Percentiles rank a stretch among this genome's conserved stretches.
Evolutionary conservation across 1,284 basidiomycete species (phyloP).

Genomic region (Pholiota adiposa): DNA sequence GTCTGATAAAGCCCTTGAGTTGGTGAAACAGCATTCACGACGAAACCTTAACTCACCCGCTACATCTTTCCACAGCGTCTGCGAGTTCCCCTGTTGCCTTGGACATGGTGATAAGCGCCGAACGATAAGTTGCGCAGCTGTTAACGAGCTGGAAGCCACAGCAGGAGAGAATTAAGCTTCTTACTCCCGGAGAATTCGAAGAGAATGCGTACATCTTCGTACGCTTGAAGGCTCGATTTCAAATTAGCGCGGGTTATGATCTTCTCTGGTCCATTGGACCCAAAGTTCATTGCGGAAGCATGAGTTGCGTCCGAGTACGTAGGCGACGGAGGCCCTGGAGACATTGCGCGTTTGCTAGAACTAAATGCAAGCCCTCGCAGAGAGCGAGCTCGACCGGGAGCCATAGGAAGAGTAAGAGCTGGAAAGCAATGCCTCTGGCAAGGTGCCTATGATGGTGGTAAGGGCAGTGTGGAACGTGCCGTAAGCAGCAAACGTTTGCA

Average conservation of each 20-base stretch:
- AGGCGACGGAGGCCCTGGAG: conserved; percentile 73
- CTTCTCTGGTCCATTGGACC: conserved; percentile 71
- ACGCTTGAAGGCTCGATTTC: conserved; percentile 77
- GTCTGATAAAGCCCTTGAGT: conserved; percentile 39
- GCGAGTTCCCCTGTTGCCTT: conserved; percentile 87
- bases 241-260: conserved; percentile 85
- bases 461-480: background rate
- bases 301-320: conserved; percentile 84
- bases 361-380: conserved; percentile 59
- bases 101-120: conserved; percentile 83
- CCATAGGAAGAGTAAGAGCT: conserved; percentile 45
- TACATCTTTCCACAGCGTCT: conserved; percentile 82
- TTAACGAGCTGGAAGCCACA: conserved; percentile 64
- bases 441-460: conserved; percentile 4
- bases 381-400: conserved; percentile 56
- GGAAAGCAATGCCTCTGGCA: conserved; percentile 3
- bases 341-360: conserved; percentile 49
- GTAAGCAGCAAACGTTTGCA: conserved; percentile 1
- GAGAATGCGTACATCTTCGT: conserved; percentile 68
- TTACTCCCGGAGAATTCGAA: background rate
- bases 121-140: conserved; percentile 83
- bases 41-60: conserved; percentile 60
- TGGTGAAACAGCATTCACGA: background rate
- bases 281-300: conserved; percentile 75
- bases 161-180: background rate